These are phyloP conservation scores for Fusarium anthophilum DNA, from an alignment of 2,329 filamentous ascomycete genomes.

Conservation along the genomic window DNA sequence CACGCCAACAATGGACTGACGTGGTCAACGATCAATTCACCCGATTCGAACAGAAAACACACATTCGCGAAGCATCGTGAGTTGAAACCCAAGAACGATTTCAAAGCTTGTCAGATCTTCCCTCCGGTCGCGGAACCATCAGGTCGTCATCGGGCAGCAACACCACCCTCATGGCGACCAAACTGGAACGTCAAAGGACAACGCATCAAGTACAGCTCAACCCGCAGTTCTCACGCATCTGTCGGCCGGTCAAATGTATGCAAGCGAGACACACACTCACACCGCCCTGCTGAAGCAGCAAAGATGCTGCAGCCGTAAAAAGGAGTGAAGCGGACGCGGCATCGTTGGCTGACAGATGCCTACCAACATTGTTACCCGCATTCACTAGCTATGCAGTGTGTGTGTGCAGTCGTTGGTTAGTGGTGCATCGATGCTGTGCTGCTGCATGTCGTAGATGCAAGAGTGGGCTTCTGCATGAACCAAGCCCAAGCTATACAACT, in stretches of 20 bases:
- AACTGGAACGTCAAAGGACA: constrained; percentile 37
- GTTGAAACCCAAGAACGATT: neutral
- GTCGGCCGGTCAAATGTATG: constrained; percentile 33
- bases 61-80: neutral
- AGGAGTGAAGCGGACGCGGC: constrained; percentile 40
- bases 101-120: neutral
- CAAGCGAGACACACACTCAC: constrained; percentile 37
- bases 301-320: constrained; percentile 34
- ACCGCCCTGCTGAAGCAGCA: constrained; percentile 37
- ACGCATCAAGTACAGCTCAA: constrained; percentile 44
- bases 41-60: neutral
- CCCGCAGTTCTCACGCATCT: constrained; percentile 39
- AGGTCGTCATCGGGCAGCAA: constrained; percentile 46
- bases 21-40: neutral
- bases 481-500: constrained; percentile 35
- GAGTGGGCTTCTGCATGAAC: constrained; percentile 44
- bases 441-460: constrained; percentile 40
- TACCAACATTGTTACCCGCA: constrained; percentile 33
- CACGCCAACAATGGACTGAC: neutral
- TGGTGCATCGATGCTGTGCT: constrained; percentile 39
- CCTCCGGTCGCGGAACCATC: constrained; percentile 30
- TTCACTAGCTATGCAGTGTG: constrained; percentile 31
- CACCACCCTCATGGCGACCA: constrained; percentile 33
- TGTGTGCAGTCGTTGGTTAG: constrained; percentile 33
- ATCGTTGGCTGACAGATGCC: constrained; percentile 41